phyloP scores from a whole-genome alignment of 1,284 basidiomycete species.

The Pseudomicrostroma phylloplanum region DNA sequence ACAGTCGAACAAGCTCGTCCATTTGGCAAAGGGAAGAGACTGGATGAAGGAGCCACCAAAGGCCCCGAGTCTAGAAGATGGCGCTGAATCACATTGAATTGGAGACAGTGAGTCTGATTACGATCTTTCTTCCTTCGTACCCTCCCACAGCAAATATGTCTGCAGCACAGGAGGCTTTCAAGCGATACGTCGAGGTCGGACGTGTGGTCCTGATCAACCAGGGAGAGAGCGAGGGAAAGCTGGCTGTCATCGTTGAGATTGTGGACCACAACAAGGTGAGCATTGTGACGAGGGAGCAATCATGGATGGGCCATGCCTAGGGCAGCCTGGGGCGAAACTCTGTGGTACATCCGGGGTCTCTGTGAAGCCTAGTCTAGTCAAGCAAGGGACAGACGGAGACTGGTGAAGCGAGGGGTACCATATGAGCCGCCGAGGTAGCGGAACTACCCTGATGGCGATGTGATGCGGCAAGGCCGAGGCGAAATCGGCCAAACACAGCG shows the following conservation, averaged over 20 bases:
- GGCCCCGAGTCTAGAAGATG: too few relatives aligned
- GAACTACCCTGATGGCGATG: too few relatives aligned
- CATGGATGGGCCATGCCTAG: background rate
- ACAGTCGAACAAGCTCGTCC: too few relatives aligned
- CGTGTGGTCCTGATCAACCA: conserved; percentile 92
- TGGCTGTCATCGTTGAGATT: conserved; percentile 93
- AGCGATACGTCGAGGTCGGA: conserved; percentile 96
- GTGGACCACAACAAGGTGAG: conserved; percentile 97
- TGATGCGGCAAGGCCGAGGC: too few relatives aligned
- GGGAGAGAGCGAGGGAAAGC: conserved; percentile 77
- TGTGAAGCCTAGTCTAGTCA: background rate
- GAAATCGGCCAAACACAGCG: too few relatives aligned
- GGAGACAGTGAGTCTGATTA: too few relatives aligned
- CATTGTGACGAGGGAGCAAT: background rate
- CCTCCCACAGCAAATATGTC: background rate
- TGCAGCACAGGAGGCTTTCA: conserved; percentile 58
- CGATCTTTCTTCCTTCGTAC: too few relatives aligned
- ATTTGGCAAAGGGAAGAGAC: too few relatives aligned
- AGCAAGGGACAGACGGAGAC: conserved; percentile 8
- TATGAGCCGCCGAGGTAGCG: too few relatives aligned
- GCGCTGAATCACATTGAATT: too few relatives aligned
- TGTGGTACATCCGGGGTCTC: background rate
- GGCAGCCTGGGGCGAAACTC: background rate
- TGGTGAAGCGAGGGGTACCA: background rate
- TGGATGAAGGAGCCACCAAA: too few relatives aligned